A percentile compares a stretch with the other conserved stretches of the same genome.
phyloP scores from a whole-genome alignment of 1,284 basidiomycete species.

The Ustilago sp. region DNA sequence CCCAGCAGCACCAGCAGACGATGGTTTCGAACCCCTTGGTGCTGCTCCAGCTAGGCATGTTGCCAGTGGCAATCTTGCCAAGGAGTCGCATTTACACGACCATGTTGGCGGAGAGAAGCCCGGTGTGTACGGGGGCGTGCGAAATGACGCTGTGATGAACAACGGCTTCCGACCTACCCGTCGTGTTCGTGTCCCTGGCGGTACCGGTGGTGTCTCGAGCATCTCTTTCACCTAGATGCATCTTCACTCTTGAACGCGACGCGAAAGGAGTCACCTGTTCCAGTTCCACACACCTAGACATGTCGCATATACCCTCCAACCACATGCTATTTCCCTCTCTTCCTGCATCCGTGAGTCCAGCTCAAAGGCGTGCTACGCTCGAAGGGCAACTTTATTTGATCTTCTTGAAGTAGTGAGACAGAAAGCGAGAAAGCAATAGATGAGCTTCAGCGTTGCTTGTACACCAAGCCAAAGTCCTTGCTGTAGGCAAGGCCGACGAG shows the following conservation, averaged over 20 bases:
- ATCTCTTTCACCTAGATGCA: conserved; percentile 42
- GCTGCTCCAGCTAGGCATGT: conserved; percentile 32
- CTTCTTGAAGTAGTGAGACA: neutral
- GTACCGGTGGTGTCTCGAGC: conserved; percentile 57
- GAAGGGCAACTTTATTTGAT: neutral
- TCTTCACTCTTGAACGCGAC: neutral
- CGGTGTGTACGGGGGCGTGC: conserved; percentile 45
- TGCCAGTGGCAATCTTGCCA: conserved; percentile 33
- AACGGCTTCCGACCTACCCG: conserved; percentile 59
- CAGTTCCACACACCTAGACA: neutral
- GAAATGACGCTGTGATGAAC: conserved; percentile 51
- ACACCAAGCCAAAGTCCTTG: too few relatives aligned
- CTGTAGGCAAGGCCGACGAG: neutral
- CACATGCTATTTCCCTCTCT: neutral
- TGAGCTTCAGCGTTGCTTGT: too few relatives aligned
- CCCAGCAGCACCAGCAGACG: conserved; percentile 16
- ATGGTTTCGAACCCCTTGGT: conserved; percentile 39
- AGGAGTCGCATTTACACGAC: conserved; percentile 36
- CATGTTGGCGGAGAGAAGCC: conserved; percentile 27
- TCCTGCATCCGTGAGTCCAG: neutral
- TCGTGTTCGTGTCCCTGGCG: conserved; percentile 55
- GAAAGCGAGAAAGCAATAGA: too few relatives aligned
- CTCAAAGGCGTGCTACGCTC: neutral
- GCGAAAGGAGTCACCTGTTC: neutral
- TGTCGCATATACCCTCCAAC: conserved; percentile 33